These are phyloP conservation scores for Spathaspora hagerdaliae DNA, from an alignment of 805 yeast genomes.

Conservation along the genomic window DNA sequence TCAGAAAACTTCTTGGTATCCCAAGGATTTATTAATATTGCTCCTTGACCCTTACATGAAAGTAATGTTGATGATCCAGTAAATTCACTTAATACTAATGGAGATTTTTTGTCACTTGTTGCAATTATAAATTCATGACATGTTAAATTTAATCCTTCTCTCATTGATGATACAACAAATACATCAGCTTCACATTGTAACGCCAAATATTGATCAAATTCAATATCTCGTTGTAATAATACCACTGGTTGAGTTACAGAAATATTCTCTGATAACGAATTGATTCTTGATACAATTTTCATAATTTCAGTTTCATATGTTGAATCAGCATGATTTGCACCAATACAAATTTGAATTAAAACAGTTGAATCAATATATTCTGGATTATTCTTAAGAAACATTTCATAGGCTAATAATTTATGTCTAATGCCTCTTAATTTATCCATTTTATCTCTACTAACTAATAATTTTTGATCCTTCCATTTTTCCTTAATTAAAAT, in stretches of 20 bases:
- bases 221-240: conserved; percentile 82
- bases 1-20: conserved; percentile 63
- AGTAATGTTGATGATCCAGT: conserved; percentile 89
- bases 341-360: conserved; percentile 76
- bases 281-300: conserved; percentile 80
- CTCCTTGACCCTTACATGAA: conserved; percentile 49
- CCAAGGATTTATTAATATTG: conserved; percentile 88
- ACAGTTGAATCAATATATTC: conserved; percentile 64
- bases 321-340: conserved; percentile 46
- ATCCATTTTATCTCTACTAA: conserved; percentile 86
- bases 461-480: conserved; percentile 66
- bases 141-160: conserved; percentile 96
- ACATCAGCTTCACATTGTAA: conserved; percentile 79
- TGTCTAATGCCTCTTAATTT: conserved; percentile 84
- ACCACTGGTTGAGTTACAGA: conserved; percentile 80
- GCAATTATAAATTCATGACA: conserved; percentile 92
- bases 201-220: conserved; percentile 85
- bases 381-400: conserved; percentile 69
- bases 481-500: conserved; percentile 72
- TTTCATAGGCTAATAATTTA: conserved; percentile 82
- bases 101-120: conserved; percentile 66
- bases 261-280: conserved; percentile 68
- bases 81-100: conserved; percentile 84
- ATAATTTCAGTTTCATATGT: conserved; percentile 71
- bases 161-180: conserved; percentile 83